phyloP scores from a whole-genome alignment of 2,329 filamentous ascomycete genomes.

The Penicillium sp. region DNA sequence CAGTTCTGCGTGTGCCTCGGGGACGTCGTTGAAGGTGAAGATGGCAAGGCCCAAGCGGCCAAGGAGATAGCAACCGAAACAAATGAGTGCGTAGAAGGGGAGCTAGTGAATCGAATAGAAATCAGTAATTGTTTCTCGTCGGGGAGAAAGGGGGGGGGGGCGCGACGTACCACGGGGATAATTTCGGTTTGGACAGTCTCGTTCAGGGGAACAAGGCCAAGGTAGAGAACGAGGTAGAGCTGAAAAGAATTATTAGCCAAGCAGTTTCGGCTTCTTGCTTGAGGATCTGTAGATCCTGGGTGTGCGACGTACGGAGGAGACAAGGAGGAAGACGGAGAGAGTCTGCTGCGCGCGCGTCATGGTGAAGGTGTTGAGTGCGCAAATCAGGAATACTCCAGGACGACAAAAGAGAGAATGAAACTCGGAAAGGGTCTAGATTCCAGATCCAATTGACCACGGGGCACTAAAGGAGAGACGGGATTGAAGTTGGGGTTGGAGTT shows the following conservation, averaged over 20 bases:
- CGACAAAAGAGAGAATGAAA: constrained; percentile 11
- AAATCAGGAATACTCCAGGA: constrained; percentile 1
- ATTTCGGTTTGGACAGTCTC: constrained; percentile 75
- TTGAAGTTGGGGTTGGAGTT: constrained; percentile 2
- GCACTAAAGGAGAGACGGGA: constrained; percentile 21
- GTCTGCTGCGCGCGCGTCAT: constrained; percentile 97
- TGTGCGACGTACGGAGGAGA: constrained; percentile 69
- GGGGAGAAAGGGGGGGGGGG: neutral
- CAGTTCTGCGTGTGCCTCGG: constrained; percentile 83
- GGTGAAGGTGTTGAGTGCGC: constrained; percentile 33
- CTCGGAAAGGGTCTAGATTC: constrained; percentile 3
- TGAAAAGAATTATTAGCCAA: constrained; percentile 41
- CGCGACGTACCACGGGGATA: constrained; percentile 74
- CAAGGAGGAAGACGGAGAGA: constrained; percentile 79
- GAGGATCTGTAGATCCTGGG: neutral
- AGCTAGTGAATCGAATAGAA: constrained; percentile 56
- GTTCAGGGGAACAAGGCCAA: constrained; percentile 79
- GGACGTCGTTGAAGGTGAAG: constrained; percentile 94
- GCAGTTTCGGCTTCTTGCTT: constrained; percentile 13
- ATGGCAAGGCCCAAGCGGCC: constrained; percentile 90
- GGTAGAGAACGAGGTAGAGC: constrained; percentile 85
- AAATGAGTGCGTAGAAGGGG: constrained; percentile 87
- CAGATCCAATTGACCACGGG: constrained; percentile 14
- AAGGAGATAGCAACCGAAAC: constrained; percentile 87
- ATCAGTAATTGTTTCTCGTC: neutral